A percentile compares a stretch with the other conserved stretches of the same genome.
Conservation (phyloP, 1,139 yeast genomes). For the Lodderomyces parapsilosis region DNA sequence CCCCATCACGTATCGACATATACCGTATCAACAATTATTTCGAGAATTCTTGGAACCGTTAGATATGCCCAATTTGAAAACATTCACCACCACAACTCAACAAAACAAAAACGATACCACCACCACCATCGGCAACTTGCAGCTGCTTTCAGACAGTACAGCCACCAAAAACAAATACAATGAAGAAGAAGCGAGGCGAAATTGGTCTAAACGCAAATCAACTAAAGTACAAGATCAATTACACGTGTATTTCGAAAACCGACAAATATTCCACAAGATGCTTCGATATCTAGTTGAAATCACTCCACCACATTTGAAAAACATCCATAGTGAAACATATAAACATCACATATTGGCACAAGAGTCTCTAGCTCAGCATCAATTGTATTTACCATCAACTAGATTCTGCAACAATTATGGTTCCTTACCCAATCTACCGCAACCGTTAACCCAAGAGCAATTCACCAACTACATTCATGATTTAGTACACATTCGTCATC, state of each 20-base stretch:
- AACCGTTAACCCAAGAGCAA: constrained; percentile 24
- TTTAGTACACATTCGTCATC: constrained; percentile 34
- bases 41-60: constrained; percentile 39
- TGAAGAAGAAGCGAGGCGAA: constrained; percentile 20
- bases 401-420: constrained; percentile 14
- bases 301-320: constrained; percentile 30
- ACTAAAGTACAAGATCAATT: constrained; percentile 21
- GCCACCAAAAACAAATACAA: constrained; percentile 23
- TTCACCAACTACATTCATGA: constrained; percentile 39
- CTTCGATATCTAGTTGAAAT: constrained; percentile 29
- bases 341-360: constrained; percentile 8
- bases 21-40: constrained; percentile 19
- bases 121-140: background rate
- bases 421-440: constrained; percentile 38
- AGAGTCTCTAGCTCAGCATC: constrained; percentile 10
- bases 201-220: constrained; percentile 24
- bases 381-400: constrained; percentile 6
- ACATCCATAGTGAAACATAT: constrained; percentile 12
- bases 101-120: background rate
- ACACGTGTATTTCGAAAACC: constrained; percentile 26
- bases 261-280: constrained; percentile 31
- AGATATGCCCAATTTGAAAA: constrained; percentile 34
- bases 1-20: constrained; percentile 8
- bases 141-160: no score
- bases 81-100: constrained; percentile 20